These are phyloP conservation scores for Apiotrichum porosum DNA, from an alignment of 1,284 basidiomycete genomes.

Conservation along the genomic window DNA sequence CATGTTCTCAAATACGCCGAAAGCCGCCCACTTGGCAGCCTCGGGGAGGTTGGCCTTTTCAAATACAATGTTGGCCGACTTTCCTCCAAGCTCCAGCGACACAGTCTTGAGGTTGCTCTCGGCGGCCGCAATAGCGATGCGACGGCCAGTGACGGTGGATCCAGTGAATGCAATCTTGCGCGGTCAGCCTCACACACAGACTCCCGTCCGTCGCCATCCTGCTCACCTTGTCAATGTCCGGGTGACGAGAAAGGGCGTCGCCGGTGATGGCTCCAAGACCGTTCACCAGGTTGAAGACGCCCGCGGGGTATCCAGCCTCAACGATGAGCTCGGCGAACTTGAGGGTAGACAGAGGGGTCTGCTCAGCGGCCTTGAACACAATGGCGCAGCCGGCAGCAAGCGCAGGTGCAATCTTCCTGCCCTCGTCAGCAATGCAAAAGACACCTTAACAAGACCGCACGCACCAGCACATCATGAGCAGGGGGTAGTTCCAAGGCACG, in stretches of 20 bases:
- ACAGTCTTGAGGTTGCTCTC: conserved; percentile 65
- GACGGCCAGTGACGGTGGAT: conserved; percentile 69
- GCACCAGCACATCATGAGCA: conserved; percentile 87
- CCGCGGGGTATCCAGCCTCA: conserved; percentile 70
- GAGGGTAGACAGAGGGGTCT: conserved; percentile 81
- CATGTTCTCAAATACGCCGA: conserved; percentile 50
- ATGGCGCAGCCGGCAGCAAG: conserved; percentile 58
- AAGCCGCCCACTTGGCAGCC: conserved; percentile 69
- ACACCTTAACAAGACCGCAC: conserved; percentile 55
- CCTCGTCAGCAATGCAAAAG: conserved; percentile 52
- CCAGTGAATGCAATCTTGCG: conserved; percentile 49
- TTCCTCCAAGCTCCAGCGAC: conserved; percentile 61
- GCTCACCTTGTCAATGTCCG: conserved; percentile 64
- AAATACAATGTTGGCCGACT: conserved; percentile 61
- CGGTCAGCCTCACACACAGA: not conserved
- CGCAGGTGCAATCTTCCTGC: conserved; percentile 86
- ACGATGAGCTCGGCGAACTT: conserved; percentile 49
- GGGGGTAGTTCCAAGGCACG: conserved; percentile 89
- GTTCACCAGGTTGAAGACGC: conserved; percentile 80
- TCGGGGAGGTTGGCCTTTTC: conserved; percentile 90
- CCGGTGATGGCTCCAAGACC: conserved; percentile 79
- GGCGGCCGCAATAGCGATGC: conserved; percentile 75
- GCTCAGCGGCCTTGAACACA: conserved; percentile 67
- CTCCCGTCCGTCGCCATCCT: too few species aligned
- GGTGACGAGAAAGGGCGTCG: conserved; percentile 69